Percentiles rank a stretch among this genome's conserved stretches.
Conservation (phyloP, 2,329 filamentous ascomycete species). For the Claviceps monticola region DNA sequence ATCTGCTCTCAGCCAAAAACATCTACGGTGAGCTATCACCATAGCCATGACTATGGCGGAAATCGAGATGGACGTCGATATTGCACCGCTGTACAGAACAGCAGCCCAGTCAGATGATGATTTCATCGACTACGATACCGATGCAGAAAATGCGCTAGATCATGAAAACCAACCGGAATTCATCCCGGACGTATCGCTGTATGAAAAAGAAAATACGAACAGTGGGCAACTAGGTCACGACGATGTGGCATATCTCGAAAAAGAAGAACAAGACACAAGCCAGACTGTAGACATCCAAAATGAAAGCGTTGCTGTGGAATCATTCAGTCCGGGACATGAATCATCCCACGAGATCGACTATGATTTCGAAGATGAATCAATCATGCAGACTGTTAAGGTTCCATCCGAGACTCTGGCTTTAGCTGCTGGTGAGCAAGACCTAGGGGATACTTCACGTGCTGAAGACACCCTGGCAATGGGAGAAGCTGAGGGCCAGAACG, state of each 20-base stretch:
- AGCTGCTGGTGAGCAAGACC: slow-evolving; percentile 1
- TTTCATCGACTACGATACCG: slow-evolving; percentile 25
- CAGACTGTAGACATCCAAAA: background rate
- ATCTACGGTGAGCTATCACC: background rate
- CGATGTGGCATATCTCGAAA: slow-evolving; percentile 5
- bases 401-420: background rate
- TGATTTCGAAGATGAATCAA: slow-evolving; percentile 15
- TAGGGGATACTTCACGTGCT: background rate
- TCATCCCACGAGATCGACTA: slow-evolving; percentile 23
- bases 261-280: slow-evolving; percentile 1
- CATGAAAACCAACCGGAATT: background rate
- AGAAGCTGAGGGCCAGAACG: slow-evolving; percentile 1
- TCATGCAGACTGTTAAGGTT: background rate
- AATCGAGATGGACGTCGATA: slow-evolving; percentile 20
- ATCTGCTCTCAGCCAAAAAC: background rate
- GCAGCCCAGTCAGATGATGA: slow-evolving; percentile 18
- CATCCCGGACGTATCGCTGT: background rate
- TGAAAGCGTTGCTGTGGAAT: slow-evolving; percentile 4
- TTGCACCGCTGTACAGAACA: slow-evolving; percentile 12
- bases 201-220: background rate
- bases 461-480: background rate
- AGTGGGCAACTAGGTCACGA: slow-evolving; percentile 6
- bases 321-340: slow-evolving; percentile 3
- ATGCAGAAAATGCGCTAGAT: slow-evolving; percentile 6
- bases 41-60: slow-evolving; percentile 12